Evolutionary conservation across 2,329 filamentous ascomycete genomes (phyloP), one percentile per base, ranked within the genome.

Genomic region (Arthrobotrys sinensis): DNA sequence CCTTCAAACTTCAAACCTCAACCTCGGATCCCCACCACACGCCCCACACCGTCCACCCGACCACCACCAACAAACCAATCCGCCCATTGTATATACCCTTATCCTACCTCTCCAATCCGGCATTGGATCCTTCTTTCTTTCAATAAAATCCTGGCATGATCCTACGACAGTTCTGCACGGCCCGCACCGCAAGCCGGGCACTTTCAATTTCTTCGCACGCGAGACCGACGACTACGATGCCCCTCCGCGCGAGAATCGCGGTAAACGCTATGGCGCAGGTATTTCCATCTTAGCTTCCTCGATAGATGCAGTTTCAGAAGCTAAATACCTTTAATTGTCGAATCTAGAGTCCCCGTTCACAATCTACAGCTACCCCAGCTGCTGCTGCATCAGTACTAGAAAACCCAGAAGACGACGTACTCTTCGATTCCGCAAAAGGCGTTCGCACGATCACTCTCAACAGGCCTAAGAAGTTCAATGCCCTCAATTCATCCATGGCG

Each of bases 381-480:
- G 8, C 55, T 12, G 19, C 24, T 14, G 43, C 43, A 4, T 4
- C 24, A 28, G 24, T 4, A 28, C 24, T 4, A 16, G 53, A 70
- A 21, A 28, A 46, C 21, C 45, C 67, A 40, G 55, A 97, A 85
- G 91, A 94, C 66, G 96, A 99, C 89, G 96, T 99, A 81, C 87
- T 97, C 78, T 99, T 99, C 88, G 90, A 90, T 85, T 93, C 90
- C 83, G 88, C 92, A 82, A 97, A 96, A 85, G 96, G 96, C 80
- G 89, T 98, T 63, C 93, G 96, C 80, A 94, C 92, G 81, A 91
- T 99, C 83, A 92, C 97, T 86, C 92, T 99, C 81, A 99, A 99
- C 87, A 91, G 96, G 76, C 96, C 95, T 4, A 88, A 89, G 83
- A 97, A 97, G 86, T 89, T 94, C 84, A 98, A 99, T 86, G 92